Evolutionary conservation across 164 flowering plant genomes (phyloP).

Genomic region (Brasenia schreberi): DNA sequence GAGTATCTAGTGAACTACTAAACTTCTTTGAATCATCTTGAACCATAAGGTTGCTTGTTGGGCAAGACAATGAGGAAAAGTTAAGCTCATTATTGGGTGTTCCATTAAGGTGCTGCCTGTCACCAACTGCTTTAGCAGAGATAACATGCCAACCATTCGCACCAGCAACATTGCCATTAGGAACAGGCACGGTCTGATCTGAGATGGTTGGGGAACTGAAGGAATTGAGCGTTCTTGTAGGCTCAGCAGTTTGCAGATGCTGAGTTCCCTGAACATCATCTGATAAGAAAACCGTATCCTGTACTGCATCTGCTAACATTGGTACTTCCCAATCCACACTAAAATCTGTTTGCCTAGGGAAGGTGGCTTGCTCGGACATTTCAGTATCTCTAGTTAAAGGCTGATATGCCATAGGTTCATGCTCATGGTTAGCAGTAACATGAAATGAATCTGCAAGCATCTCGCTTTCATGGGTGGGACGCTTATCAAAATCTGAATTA

Average conservation of each 20-base stretch:
- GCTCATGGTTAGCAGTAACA: conserved; percentile 7
- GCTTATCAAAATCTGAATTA: background rate
- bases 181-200: background rate
- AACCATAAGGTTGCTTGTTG: background rate
- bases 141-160: background rate
- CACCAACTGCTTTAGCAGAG: background rate
- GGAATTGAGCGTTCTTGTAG: background rate
- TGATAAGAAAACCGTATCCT: conserved; percentile 9
- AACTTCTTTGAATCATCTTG: conserved; percentile 3
- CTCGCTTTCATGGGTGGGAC: background rate
- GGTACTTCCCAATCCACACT: conserved; percentile 7
- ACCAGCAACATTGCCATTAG: background rate
- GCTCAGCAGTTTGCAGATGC: background rate
- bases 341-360: conserved; percentile 6
- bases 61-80: background rate
- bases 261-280: conserved; percentile 3
- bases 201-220: background rate
- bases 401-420: conserved; percentile 8
- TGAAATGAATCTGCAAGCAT: conserved; percentile 4
- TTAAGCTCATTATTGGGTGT: background rate
- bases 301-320: conserved; percentile 5
- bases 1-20: conserved; percentile 8
- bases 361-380: conserved; percentile 2
- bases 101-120: background rate
- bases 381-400: conserved; percentile 3